Evolutionary conservation across 805 yeast species (phyloP).

Genomic region (Torulaspora quercuum): DNA sequence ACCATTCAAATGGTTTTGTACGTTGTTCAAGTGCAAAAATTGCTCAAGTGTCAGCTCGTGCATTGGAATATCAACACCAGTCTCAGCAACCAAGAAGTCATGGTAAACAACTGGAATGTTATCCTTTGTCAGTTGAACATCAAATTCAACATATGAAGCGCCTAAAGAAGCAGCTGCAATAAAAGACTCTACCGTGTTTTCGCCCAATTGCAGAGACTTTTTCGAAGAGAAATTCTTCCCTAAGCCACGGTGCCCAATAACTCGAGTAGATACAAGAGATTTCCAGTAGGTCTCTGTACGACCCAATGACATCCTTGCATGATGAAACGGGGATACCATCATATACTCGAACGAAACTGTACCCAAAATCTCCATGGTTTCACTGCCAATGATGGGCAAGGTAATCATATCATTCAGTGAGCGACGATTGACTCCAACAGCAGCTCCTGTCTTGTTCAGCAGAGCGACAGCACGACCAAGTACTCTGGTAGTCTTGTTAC

Average conservation of each 20-base stretch:
- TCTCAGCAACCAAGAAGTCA: conserved; percentile 89
- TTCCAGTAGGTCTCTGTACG: conserved; percentile 78
- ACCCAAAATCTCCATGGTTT: conserved; percentile 73
- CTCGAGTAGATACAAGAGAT: conserved; percentile 79
- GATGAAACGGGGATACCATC: conserved; percentile 62
- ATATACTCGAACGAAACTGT: conserved; percentile 70
- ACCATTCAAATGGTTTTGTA: conserved; percentile 20
- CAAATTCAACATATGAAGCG: conserved; percentile 94
- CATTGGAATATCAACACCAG: conserved; percentile 96
- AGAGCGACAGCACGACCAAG: conserved; percentile 84
- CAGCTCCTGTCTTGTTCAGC: conserved; percentile 56
- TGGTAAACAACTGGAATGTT: conserved; percentile 89
- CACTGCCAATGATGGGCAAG: conserved; percentile 71
- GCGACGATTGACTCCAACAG: conserved; percentile 64
- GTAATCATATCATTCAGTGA: conserved; percentile 64
- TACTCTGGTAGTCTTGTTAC: conserved; percentile 37
- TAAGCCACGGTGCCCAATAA: conserved; percentile 93
- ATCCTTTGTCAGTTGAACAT: conserved; percentile 92
- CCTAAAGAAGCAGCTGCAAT: conserved; percentile 96
- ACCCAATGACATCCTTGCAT: conserved; percentile 22
- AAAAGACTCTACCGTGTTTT: conserved; percentile 90
- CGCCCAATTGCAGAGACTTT: conserved; percentile 86
- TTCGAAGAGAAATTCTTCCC: conserved; percentile 77
- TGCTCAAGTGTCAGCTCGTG: conserved; percentile 87
- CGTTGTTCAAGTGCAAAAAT: conserved; percentile 54